Conservation (phyloP, 768 basidiomycete genomes). For the Tricholoma matsutake region DNA sequence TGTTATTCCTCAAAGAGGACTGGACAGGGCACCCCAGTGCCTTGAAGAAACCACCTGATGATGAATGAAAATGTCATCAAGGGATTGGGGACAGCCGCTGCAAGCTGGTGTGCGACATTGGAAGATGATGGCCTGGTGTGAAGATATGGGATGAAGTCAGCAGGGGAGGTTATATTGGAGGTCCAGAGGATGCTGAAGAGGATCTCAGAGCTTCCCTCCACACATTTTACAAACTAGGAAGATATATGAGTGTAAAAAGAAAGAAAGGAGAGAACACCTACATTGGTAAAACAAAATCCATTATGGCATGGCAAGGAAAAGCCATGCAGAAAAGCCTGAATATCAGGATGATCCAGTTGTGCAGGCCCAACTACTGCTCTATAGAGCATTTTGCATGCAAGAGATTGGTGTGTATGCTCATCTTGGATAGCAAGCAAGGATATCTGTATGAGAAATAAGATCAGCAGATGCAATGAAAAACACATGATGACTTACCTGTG, state of each 20-base stretch:
- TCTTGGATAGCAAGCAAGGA: neutral
- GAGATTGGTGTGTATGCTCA: constrained; percentile 2
- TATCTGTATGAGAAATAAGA: constrained; percentile 1
- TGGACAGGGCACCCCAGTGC: constrained; percentile 1
- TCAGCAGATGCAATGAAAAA: neutral
- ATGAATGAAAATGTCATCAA: neutral
- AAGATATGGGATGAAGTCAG: neutral
- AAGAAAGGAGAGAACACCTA: neutral
- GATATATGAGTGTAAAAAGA: neutral
- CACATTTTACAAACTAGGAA: neutral
- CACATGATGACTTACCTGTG: neutral
- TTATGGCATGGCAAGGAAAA: constrained; percentile 7
- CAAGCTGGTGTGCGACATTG: neutral
- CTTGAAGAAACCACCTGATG: neutral
- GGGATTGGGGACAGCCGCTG: neutral
- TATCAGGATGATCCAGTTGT: constrained; percentile 4
- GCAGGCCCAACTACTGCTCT: constrained; percentile 3
- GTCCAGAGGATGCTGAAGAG: constrained; percentile 8
- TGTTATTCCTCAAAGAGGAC: constrained; percentile 1
- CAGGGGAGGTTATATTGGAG: constrained; percentile 2
- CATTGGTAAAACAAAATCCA: constrained; percentile 7
- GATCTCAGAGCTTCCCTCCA: constrained; percentile 7
- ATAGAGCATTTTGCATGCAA: constrained; percentile 7
- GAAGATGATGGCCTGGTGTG: neutral
- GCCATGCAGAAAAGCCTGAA: constrained; percentile 6